Evolutionary conservation across 805 yeast genomes (phyloP), one percentile per base, ranked within the genome.

Genomic region (Lachancea fermentati): DNA sequence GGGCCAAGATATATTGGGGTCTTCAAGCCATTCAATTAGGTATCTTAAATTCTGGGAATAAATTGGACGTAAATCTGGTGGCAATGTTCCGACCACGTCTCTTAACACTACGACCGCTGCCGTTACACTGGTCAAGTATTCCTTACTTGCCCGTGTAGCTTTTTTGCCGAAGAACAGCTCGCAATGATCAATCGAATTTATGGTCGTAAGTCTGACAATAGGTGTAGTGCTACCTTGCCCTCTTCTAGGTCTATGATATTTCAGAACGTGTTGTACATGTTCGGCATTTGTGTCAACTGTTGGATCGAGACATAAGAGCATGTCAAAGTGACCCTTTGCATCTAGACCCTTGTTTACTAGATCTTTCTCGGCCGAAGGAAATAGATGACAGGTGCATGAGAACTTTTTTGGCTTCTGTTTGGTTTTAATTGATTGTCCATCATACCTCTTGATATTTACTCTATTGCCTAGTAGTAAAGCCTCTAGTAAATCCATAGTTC

Each of bases 131-230:
- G 77, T 81, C 32, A 87, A 65, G 48, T 76, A 75, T 17, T 69
- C 68, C 24, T 65, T 56, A 25, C 66, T 61, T 30, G 49, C 63
- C 43, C 46, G 49, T 8, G 49, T 46, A 19, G 58, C 46, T 36
- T 54, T 12, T 45, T 50, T 60, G 50, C 63, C 65, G 67, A 78
- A 73, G 51, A 71, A 66, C 43, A 73, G 54, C 46, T 78, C 76
- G 46, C 87, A 79, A 57, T 91, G 97, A 51, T 91, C 96, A 18
- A 86, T 78, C 2, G 95, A 81, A 52, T 85, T 81, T 43, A 81
- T 75, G 2, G 96, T 82, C 3, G 86, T 78, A 17, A 91, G 65
- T 28, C 91, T 66, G 18, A 91, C 54, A 4, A 85, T 65, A 7
- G 86, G 81, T 0, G 83, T 73, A 7, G 52, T 57, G 6, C 47